These are phyloP conservation scores for Prunus salicina DNA, from an alignment of 306 rosid genomes.

Conservation along the genomic window DNA sequence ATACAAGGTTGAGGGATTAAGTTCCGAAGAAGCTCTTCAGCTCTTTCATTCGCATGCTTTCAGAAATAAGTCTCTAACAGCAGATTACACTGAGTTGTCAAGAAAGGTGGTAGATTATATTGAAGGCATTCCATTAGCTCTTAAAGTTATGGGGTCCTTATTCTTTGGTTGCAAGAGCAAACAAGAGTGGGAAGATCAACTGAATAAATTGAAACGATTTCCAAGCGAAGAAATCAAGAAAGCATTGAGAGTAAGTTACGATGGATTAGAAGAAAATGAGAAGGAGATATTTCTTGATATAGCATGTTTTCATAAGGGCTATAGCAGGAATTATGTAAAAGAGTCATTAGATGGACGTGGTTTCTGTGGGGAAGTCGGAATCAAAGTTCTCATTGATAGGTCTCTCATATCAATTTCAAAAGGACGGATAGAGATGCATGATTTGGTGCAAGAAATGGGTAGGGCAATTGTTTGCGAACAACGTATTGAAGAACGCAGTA, in stretches of 20 bases:
- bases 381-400: slow-evolving; percentile 33
- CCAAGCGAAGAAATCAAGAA: background rate
- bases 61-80: background rate
- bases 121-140: background rate
- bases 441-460: slow-evolving; percentile 38
- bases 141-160: background rate
- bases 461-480: slow-evolving; percentile 25
- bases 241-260: background rate
- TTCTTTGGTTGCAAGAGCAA: background rate
- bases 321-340: slow-evolving; percentile 6
- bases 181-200: slow-evolving; percentile 1
- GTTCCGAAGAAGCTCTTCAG: slow-evolving; percentile 4
- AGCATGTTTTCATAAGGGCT: slow-evolving; percentile 40
- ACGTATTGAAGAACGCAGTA: background rate
- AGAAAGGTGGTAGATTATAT: background rate
- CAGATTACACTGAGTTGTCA: background rate
- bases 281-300: slow-evolving; percentile 25
- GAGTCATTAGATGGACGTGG: slow-evolving; percentile 11
- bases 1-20: slow-evolving; percentile 6
- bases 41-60: slow-evolving; percentile 13
- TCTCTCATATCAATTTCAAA: slow-evolving; percentile 28
- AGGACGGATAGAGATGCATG: slow-evolving; percentile 23
- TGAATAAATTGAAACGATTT: background rate
- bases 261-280: slow-evolving; percentile 1
- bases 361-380: slow-evolving; percentile 5